Evolutionary conservation across 768 basidiomycete genomes (phyloP).

Genomic region (Suillus occidentalis): DNA sequence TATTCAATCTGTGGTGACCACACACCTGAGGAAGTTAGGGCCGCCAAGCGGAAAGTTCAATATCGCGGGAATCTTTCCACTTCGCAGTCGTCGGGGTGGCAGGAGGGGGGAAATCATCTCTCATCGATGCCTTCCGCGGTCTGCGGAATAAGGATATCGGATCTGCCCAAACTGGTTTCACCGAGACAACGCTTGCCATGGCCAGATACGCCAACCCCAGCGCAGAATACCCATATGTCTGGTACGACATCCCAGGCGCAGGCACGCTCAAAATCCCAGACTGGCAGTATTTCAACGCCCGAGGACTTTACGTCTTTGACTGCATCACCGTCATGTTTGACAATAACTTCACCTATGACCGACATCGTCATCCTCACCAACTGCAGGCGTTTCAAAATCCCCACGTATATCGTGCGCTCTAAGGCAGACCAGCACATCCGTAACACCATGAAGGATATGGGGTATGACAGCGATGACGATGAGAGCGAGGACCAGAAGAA

Average conservation of each 20-base stretch:
- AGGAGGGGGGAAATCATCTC: slow-evolving; percentile 32
- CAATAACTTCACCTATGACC: slow-evolving; percentile 35
- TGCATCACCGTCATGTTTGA: slow-evolving; percentile 34
- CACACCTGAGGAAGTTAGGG: slow-evolving; percentile 22
- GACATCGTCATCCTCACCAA: slow-evolving; percentile 34
- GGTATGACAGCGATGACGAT: slow-evolving; percentile 27
- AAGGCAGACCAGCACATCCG: slow-evolving; percentile 36
- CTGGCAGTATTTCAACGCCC: slow-evolving; percentile 38
- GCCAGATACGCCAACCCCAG: slow-evolving; percentile 27
- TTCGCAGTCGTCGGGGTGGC: slow-evolving; percentile 31
- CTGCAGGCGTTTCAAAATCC: slow-evolving; percentile 31
- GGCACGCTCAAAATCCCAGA: slow-evolving; percentile 32
- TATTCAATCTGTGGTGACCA: slow-evolving; percentile 28
- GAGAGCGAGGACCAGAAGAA: slow-evolving; percentile 11
- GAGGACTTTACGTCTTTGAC: slow-evolving; percentile 38
- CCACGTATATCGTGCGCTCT: slow-evolving; percentile 36
- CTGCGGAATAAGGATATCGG: slow-evolving; percentile 23
- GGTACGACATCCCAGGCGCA: slow-evolving; percentile 39
- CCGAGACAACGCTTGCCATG: slow-evolving; percentile 30
- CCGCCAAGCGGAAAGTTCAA: slow-evolving; percentile 23
- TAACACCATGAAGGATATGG: slow-evolving; percentile 27
- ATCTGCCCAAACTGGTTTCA: slow-evolving; percentile 31
- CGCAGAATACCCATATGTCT: slow-evolving; percentile 23
- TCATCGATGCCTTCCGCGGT: slow-evolving; percentile 35
- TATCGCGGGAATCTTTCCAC: slow-evolving; percentile 32